Evolutionary conservation across 371 early-diverging fungal species (phyloP).

Genomic region (Circinella minor): DNA sequence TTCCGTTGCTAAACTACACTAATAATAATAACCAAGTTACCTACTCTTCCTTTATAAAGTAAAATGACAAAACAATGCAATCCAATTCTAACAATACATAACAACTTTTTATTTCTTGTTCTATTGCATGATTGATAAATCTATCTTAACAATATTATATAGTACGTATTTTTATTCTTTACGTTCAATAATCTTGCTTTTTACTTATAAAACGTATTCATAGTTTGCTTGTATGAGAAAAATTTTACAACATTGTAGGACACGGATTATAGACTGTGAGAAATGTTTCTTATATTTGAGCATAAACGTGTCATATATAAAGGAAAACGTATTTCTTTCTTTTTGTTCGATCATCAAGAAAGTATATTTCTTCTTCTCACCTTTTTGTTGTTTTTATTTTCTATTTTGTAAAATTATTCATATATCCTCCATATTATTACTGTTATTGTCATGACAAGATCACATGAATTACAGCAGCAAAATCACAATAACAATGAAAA

Average conservation of each 20-base stretch:
- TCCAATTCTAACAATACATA: too few species aligned
- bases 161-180: too few species aligned
- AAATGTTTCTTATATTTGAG: background rate
- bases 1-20: too few species aligned
- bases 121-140: too few species aligned
- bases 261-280: slow-evolving; percentile 7
- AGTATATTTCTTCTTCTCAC: background rate
- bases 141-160: too few species aligned
- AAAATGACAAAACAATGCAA: too few species aligned
- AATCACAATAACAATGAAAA: background rate
- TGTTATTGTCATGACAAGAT: background rate
- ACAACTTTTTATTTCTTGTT: too few species aligned
- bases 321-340: background rate
- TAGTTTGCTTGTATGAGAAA: slow-evolving; percentile 1
- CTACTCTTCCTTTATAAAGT: too few species aligned
- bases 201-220: background rate
- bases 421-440: too few species aligned
- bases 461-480: background rate
- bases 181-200: too few species aligned
- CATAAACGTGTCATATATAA: background rate
- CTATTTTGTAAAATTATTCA: background rate
- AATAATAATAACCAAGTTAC: too few species aligned
- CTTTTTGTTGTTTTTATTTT: background rate
- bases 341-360: background rate
- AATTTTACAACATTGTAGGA: background rate